Evolutionary conservation across 805 yeast genomes (phyloP), one percentile per base, ranked within the genome.

Genomic region (Candida boleticola): DNA sequence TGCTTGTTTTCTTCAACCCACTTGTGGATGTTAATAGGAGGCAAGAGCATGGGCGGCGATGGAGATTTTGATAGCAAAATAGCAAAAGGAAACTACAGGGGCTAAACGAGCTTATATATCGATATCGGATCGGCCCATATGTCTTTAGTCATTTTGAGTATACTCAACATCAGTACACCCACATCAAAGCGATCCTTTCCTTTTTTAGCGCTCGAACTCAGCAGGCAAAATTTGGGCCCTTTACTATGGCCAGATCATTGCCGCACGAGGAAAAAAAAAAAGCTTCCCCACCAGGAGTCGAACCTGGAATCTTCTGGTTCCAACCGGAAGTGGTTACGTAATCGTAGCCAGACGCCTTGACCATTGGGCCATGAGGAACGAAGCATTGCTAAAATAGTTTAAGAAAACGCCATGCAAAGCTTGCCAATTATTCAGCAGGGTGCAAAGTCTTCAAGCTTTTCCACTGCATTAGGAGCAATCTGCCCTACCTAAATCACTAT

Each of bases 1-100:
- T 85, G 80, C 18, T 73, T 70, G 61, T 90, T 87, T 54, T 86
- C 95, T 30, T 71, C 69, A 14, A 90, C 75, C 97, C 97, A 90
- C 52, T 79, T 78, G 22, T 79, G 76, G 51, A 90, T 75, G 59
- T 89, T 84, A 32, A 90, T 79, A 7, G 97, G 95, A 29, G 63
- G 63, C n/a, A 77, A 60, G 30, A 83, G 65, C 83, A 79, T 79
- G 18, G 27, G 40, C 31, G 31, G 14, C 14, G 7, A 5, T 6
- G 31, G 14, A 23, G 5, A 13, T 6, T 22, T 39, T n/a, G 4
- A 39, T 19, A 20, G 14, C 18, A 39, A 34, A 25, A 14, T 21
- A 31, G 19, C 36, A 30, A 7, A 25, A 11, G 27, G 11, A 11
- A 25, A 25, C 27, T 25, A 11, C 27, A 7, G n/a, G n/a, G 7